Conservation (phyloP, 2,329 filamentous ascomycete species). For the Botryotinia globosa region DNA sequence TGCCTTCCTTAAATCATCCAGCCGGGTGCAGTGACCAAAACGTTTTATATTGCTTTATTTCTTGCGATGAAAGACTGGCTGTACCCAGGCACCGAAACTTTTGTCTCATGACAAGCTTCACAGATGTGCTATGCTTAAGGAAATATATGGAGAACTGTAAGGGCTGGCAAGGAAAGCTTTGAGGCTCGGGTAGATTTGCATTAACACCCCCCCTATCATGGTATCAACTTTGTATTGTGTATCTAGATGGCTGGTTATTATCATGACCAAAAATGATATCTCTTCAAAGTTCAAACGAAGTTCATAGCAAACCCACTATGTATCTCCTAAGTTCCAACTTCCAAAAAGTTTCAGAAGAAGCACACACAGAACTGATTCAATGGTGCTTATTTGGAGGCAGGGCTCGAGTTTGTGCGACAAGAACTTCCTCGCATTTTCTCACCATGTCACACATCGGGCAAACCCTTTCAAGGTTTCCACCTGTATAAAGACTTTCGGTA, state of each 20-base stretch:
- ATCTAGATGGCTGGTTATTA: background rate
- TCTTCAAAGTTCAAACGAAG: background rate
- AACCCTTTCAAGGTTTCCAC: background rate
- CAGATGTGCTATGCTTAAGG: background rate
- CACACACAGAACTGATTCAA: background rate
- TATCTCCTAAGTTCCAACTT: background rate
- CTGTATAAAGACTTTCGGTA: background rate
- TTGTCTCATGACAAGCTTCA: background rate
- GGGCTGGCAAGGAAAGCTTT: background rate
- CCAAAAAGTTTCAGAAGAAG: background rate
- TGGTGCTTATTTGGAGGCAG: background rate
- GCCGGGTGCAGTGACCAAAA: background rate
- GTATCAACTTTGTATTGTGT: background rate
- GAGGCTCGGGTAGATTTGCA: background rate
- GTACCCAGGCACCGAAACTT: background rate
- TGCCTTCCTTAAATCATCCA: background rate
- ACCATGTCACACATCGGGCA: background rate
- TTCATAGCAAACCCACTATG: background rate
- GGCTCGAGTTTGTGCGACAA: background rate
- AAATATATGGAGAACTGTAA: background rate
- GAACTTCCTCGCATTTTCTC: background rate
- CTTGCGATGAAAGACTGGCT: background rate
- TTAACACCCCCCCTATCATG: background rate
- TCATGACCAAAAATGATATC: background rate
- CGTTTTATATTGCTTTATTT: background rate